Conservation (phyloP, 257 asterid species). For the Nicotiana sylvestris region DNA sequence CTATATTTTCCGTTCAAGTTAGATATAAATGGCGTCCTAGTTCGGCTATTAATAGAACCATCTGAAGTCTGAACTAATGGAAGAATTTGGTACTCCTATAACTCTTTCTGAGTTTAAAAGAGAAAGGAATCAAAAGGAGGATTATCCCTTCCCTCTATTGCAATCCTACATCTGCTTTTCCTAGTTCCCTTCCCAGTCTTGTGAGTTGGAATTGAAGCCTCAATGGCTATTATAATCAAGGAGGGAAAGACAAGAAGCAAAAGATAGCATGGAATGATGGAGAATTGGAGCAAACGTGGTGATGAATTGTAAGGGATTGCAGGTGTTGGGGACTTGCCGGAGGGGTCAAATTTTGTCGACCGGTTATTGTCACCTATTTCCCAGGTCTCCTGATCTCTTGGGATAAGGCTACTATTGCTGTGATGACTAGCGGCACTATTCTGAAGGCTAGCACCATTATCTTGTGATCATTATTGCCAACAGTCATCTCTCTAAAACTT, state of each 20-base stretch:
- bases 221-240: background rate
- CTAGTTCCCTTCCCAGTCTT: background rate
- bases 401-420: background rate
- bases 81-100: background rate
- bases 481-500: background rate
- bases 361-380: background rate
- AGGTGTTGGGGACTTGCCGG: background rate
- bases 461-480: background rate
- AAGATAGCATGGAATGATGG: background rate
- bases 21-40: background rate
- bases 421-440: background rate
- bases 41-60: background rate
- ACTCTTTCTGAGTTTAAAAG: background rate
- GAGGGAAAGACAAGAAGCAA: background rate
- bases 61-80: background rate
- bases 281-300: background rate
- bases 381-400: background rate
- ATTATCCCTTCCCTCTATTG: background rate
- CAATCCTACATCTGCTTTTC: background rate
- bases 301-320: background rate
- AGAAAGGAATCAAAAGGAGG: background rate
- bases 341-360: background rate
- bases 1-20: background rate
- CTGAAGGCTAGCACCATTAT: background rate
- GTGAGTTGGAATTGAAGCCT: background rate